phyloP scores from a whole-genome alignment of 345 rosid species.

The Hypericum perforatum region DNA sequence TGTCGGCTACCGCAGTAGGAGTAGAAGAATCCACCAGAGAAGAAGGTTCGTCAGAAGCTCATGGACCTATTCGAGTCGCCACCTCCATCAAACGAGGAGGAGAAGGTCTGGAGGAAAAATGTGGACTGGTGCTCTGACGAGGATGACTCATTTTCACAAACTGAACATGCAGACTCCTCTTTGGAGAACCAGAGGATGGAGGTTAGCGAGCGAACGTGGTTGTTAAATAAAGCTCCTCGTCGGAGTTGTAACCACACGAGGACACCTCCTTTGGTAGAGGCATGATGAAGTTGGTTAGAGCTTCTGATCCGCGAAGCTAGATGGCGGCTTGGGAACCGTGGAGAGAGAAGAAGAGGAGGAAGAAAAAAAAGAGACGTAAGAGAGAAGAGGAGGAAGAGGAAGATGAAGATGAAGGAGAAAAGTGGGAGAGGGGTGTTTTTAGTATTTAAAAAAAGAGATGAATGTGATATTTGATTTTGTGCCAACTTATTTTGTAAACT shows the following conservation, averaged over 20 bases:
- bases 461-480: no score
- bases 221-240: slow-evolving; percentile 32
- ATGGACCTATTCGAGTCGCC: slow-evolving; percentile 60
- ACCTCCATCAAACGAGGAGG: slow-evolving; percentile 62
- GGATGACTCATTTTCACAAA: slow-evolving; percentile 31
- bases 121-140: slow-evolving; percentile 30
- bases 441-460: no score
- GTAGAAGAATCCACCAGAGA: slow-evolving; percentile 22
- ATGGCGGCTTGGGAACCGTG: no score
- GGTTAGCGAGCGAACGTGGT: slow-evolving; percentile 37
- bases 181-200: slow-evolving; percentile 60
- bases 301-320: slow-evolving; percentile 86
- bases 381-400: no score
- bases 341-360: no score
- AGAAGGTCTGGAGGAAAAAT: slow-evolving; percentile 15
- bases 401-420: no score
- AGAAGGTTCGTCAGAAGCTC: slow-evolving; percentile 46
- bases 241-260: slow-evolving; percentile 30
- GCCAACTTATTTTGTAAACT: no score
- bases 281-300: slow-evolving; percentile 64
- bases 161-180: slow-evolving; percentile 16
- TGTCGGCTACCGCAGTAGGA: slow-evolving; percentile 12
- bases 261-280: slow-evolving; percentile 22
- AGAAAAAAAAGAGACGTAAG: no score
- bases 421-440: no score